Base-by-base conservation (phyloP, 2,329 filamentous ascomycete species). In the Trichoderma sp. region DNA sequence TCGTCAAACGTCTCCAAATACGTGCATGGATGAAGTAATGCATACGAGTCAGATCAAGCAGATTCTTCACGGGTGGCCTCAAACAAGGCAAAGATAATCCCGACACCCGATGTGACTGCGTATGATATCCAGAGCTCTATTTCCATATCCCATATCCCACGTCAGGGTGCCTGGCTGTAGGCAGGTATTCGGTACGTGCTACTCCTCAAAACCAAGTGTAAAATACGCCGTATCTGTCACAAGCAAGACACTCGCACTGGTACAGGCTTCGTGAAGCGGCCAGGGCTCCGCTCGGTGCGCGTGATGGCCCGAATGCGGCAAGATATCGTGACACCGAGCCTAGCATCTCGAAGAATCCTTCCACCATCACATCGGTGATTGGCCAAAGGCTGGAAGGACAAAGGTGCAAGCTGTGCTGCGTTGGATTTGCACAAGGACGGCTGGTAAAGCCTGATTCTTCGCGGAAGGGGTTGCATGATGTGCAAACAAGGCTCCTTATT, bases 291-390 rank as follows among this genome's bases (percentile, higher is more conserved):
- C 63, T 49, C 35, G 40, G 63, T 58, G 55, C 63, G 63, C 55
- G 63, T 67, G 63, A 67, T 67, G 63, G 19, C 24, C 63, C 63
- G 53, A 67, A 67, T 67, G 63, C 55, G 63, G 63, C 40, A 52
- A 59, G 55, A 49, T 24, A 59, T 67, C 55, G 55, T 67, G 63
- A 52, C 63, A 52, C 63, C 55, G 21, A 33, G 63, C 29, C 55
- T 43, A 43, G 63, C 27, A 47, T 35, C 37, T 67, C 63, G 29
- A 29, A 37, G 53, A 21, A 33, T 59, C 63, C 40, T 35, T 35
- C 5, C 55, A 57, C 21, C 35, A 16, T 29, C 29, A 24, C n/a
- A 19, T 14, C 27, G 31, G 27, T 33, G 49, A 56, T 65, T 57
- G 37, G 53, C 19, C 35, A 53, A 47, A 27, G 27, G 13, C 33